Base-by-base conservation (phyloP, 805 yeast genomes). In the Ogataea henricii region DNA sequence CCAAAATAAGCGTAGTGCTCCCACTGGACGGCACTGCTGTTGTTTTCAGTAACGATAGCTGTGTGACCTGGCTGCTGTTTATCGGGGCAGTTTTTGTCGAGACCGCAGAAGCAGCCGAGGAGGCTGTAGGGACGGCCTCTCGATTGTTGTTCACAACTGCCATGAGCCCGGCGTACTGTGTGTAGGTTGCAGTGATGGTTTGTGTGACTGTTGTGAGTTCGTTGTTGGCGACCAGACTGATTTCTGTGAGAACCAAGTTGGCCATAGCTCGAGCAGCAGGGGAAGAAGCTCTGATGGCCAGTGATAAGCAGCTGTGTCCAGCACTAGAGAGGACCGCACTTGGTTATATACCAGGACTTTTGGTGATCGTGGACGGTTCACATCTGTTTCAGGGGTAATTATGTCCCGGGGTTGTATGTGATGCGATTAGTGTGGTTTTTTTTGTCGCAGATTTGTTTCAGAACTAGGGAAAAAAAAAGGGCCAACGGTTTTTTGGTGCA, bases 131-230 rank as follows among this genome's bases (percentile, higher is more conserved):
- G 9, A n/a, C 13, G 3, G 26, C 43, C n/a, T 36, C 44, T 17
- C 33, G 14, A 44, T 46, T 29, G 33, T 37, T 18, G 45, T 46
- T 29, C 26, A 47, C 47, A 10, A 21, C 34, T 4, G 53, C 42
- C 34, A 35, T 27, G 8, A 48, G 30, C 20, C 30, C 30, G 16
- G 49, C 35, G 26, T 29, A 43, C 18, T 25, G 46, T 2, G 55
- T 54, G 21, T 36, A 22, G 7, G 55, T 51, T 18, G 53, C 48
- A 17, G 41, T 30, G 30, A 54, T 26, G 26, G 57, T 54, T 10
- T 52, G 48, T 3, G 55, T 51, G 42, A 51, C 34, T 10, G 57
- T 54, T 22, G 57, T 54, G 6, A 54, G 38, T 14, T 54, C 53
- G 47, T 54, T 38, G 16, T 54, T 40, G 6, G 57, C 55, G 3